Percentiles rank a stretch among this genome's conserved stretches.
phyloP scores from a whole-genome alignment of 2,329 filamentous ascomycete species.

The Graphium sp. region DNA sequence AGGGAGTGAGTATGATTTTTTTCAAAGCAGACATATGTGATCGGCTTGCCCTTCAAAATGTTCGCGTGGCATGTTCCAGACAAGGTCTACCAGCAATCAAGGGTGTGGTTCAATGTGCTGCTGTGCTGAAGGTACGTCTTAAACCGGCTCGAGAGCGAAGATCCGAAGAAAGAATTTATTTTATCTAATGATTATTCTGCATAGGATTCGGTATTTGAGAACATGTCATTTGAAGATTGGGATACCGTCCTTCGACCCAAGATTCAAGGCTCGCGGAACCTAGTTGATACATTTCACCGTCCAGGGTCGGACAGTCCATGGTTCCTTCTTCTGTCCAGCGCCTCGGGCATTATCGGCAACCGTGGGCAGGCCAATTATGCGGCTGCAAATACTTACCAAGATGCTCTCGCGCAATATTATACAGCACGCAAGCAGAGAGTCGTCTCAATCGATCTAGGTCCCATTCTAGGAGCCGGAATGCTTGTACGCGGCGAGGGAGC shows the following conservation, averaged over 20 bases:
- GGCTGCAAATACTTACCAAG: conserved; percentile 33
- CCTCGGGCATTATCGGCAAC: conserved; percentile 29
- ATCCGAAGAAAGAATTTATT: neutral
- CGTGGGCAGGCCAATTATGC: conserved; percentile 42
- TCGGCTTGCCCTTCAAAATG: too few relatives aligned
- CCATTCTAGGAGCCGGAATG: conserved; percentile 30
- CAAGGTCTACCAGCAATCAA: too few relatives aligned
- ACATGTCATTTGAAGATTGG: conserved; percentile 19
- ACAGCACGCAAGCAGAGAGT: conserved; percentile 20
- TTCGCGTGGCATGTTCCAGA: too few relatives aligned
- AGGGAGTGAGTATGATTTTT: too few relatives aligned
- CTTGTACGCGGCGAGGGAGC: conserved; percentile 27
- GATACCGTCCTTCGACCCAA: conserved; percentile 15
- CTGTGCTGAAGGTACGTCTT: too few relatives aligned
- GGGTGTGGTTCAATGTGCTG: too few relatives aligned
- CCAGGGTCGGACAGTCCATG: conserved; percentile 18
- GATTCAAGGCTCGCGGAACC: conserved; percentile 20
- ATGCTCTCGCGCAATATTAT: conserved; percentile 23
- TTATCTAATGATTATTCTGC: too few relatives aligned
- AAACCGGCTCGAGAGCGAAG: neutral
- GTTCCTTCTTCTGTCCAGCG: conserved; percentile 25
- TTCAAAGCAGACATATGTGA: too few relatives aligned
- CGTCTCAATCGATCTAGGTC: conserved; percentile 32
- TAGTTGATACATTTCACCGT: conserved; percentile 23
- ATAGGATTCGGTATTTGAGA: conserved; percentile 13